Evolutionary conservation across 139 green algal species (phyloP).

Genomic region (Yamagishiella unicocca): DNA sequence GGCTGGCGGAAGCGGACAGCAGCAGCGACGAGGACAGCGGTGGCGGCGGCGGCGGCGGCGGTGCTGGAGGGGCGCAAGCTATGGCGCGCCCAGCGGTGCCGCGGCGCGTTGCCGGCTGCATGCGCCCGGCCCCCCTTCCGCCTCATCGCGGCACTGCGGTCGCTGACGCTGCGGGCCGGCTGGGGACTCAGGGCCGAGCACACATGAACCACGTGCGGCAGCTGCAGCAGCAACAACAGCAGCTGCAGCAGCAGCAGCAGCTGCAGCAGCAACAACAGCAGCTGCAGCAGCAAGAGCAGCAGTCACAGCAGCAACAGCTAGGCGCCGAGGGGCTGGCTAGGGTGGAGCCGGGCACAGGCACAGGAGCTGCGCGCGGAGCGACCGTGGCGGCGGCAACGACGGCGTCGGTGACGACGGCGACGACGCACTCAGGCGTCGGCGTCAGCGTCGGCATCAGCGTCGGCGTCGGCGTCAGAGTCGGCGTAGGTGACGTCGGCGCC

Average conservation of each 20-base stretch:
- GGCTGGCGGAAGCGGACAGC: conserved; percentile 5
- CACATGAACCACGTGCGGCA: no score
- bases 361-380: background rate
- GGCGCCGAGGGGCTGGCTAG: no score
- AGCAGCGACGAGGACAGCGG: background rate
- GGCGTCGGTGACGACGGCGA: background rate
- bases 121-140: no score
- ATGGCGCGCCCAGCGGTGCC: no score
- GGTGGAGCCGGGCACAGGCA: background rate
- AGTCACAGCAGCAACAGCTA: no score
- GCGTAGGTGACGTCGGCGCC: background rate
- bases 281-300: background rate
- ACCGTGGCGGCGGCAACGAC: background rate
- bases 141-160: no score
- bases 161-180: no score
- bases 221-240: background rate
- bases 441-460: background rate
- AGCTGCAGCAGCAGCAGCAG: background rate
- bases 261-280: background rate
- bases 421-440: background rate
- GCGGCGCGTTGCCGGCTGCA: no score
- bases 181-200: no score
- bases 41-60: background rate
- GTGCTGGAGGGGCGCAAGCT: no score
- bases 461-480: background rate